A percentile compares a stretch with the other conserved stretches of the same genome.
phyloP scores from a whole-genome alignment of 768 basidiomycete genomes.

The Amanita jacksonii region DNA sequence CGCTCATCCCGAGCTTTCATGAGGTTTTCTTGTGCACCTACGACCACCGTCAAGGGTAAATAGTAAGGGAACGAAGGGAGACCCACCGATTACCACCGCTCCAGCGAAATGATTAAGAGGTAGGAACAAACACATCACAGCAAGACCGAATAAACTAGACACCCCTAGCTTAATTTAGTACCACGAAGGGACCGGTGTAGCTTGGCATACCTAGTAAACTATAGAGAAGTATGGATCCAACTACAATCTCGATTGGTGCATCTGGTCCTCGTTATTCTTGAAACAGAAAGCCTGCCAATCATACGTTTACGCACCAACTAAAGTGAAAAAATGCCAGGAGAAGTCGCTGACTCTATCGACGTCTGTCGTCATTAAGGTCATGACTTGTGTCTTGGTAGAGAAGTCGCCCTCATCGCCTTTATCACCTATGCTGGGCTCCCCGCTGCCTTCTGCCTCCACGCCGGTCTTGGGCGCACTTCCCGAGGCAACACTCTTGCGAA shows the following conservation, averaged over 20 bases:
- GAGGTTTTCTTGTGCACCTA: conserved; percentile 65
- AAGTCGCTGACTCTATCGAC: conserved; percentile 87
- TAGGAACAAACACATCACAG: conserved; percentile 57
- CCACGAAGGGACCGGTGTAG: background rate
- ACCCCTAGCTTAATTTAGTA: conserved; percentile 27
- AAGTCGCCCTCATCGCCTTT: conserved; percentile 45
- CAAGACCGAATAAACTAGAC: conserved; percentile 71
- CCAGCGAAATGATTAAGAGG: conserved; percentile 83
- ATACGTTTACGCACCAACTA: conserved; percentile 43
- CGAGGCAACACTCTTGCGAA: conserved; percentile 77
- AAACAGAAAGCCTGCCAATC: background rate
- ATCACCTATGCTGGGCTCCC: conserved; percentile 18
- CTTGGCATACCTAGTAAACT: conserved; percentile 50
- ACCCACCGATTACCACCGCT: conserved; percentile 52
- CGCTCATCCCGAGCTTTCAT: conserved; percentile 92
- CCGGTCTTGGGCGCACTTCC: conserved; percentile 24
- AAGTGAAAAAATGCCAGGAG: conserved; percentile 64
- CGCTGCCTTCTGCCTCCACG: conserved; percentile 8
- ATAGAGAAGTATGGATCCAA: conserved; percentile 73
- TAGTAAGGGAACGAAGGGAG: background rate
- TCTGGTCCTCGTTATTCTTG: conserved; percentile 32
- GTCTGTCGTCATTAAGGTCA: conserved; percentile 95
- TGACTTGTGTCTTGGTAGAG: conserved; percentile 69
- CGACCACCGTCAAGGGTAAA: background rate
- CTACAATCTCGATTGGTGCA: conserved; percentile 66